Evolutionary conservation across 345 rosid species (phyloP).

Genomic region (Viola odorata): DNA sequence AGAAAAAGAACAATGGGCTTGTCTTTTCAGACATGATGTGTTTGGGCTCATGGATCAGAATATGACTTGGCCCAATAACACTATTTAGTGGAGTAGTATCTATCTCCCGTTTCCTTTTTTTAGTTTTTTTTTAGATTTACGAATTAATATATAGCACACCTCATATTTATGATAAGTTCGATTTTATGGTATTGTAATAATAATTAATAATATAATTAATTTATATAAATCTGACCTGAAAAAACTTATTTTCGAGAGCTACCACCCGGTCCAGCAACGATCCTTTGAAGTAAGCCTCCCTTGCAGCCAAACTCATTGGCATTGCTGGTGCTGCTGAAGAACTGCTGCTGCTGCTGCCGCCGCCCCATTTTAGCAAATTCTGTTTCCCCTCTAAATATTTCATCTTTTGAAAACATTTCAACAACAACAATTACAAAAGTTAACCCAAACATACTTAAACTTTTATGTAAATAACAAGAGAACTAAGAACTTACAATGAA

Average conservation of each 20-base stretch:
- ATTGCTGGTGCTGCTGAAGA: not conserved
- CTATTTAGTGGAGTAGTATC: no score
- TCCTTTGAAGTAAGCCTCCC: conserved; percentile 70
- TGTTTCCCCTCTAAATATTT: conserved; percentile 57
- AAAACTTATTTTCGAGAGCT: conserved; percentile 58
- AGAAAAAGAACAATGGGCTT: no score
- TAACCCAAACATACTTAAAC: not conserved
- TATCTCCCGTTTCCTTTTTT: no score
- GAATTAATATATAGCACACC: no score
- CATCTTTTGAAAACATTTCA: conserved; percentile 32
- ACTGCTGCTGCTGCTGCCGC: conserved; percentile 16
- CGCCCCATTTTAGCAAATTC: conserved; percentile 34
- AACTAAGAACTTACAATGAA: conserved; percentile 41
- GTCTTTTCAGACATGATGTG: no score
- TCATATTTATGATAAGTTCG: no score
- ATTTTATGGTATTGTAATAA: no score
- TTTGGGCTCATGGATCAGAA: no score
- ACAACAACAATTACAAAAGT: not conserved
- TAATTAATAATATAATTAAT: no score
- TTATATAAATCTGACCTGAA: conserved; percentile 38
- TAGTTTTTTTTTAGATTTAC: no score
- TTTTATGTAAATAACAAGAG: not conserved
- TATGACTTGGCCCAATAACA: no score
- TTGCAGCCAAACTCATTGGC: conserved; percentile 46
- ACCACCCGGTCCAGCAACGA: conserved; percentile 62